A percentile compares a stretch with the other conserved stretches of the same genome.
Conservation (phyloP, 148 eudicot genomes). For the Euryodendron excelsum region DNA sequence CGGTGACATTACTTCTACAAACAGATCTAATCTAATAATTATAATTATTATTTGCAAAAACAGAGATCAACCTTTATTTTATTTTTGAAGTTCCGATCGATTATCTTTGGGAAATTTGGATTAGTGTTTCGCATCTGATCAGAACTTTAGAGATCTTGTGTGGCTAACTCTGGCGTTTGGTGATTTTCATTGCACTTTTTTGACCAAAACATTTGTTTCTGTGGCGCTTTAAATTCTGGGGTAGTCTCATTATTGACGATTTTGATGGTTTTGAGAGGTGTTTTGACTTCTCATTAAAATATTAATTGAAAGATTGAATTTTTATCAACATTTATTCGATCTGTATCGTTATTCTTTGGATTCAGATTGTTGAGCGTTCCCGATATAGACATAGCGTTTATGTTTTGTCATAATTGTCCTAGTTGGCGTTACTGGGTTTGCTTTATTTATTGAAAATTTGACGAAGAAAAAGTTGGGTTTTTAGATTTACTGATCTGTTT, state of each 20-base stretch:
- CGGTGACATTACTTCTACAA: constrained; percentile 8
- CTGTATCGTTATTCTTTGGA: constrained; percentile 17
- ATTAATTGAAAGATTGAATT: constrained; percentile 13
- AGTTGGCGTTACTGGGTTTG: background rate
- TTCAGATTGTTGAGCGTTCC: constrained; percentile 31
- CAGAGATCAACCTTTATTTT: constrained; percentile 12
- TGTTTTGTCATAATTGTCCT: constrained; percentile 5
- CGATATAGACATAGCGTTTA: background rate
- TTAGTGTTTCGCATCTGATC: constrained; percentile 25
- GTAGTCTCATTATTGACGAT: constrained; percentile 12
- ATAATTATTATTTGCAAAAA: background rate
- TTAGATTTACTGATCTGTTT: constrained; percentile 4
- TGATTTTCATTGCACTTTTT: constrained; percentile 3
- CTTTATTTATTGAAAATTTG: background rate
- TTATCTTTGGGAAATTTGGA: background rate
- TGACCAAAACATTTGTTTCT: constrained; percentile 26
- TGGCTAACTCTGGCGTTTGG: background rate
- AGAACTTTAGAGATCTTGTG: constrained; percentile 36
- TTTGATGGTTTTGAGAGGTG: constrained; percentile 8
- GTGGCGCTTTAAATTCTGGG: constrained; percentile 19
- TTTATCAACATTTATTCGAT: constrained; percentile 5
- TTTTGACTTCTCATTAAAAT: constrained; percentile 14
- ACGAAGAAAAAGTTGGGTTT: background rate
- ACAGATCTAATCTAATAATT: constrained; percentile 32
- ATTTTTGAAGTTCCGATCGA: background rate